phyloP scores from a whole-genome alignment of 2,329 filamentous ascomycete species.

The Fragosphaeria purpurea region DNA sequence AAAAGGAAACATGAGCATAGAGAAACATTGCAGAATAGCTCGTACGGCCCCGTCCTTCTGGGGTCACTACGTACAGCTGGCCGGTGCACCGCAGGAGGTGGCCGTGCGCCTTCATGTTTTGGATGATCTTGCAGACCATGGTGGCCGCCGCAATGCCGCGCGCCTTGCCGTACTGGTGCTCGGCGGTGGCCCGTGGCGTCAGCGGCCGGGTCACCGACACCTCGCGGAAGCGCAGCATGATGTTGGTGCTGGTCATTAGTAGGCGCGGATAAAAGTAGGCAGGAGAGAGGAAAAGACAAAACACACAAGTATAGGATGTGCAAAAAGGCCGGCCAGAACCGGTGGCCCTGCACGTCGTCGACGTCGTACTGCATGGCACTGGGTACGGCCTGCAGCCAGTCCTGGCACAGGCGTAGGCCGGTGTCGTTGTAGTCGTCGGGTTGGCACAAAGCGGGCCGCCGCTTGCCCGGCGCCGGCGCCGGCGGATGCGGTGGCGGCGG shows the following conservation, averaged over 20 bases:
- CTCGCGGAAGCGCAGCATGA: conserved; percentile 12
- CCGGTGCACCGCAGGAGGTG: conserved; percentile 10
- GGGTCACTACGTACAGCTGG: conserved; percentile 6
- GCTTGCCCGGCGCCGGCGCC: too few relatives aligned
- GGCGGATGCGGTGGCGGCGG: too few relatives aligned
- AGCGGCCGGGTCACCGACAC: conserved; percentile 7
- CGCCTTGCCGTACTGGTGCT: conserved; percentile 4
- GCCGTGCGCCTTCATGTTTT: conserved; percentile 9
- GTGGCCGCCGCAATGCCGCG: conserved; percentile 11
- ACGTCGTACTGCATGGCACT: conserved; percentile 4
- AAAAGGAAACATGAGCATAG: background rate
- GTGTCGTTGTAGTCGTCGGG: conserved; percentile 4
- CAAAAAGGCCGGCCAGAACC: conserved; percentile 8
- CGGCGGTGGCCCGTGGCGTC: conserved; percentile 1
- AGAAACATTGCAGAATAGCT: too few relatives aligned
- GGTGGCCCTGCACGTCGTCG: conserved; percentile 7
- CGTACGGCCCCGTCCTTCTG: too few relatives aligned
- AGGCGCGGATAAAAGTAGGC: too few relatives aligned
- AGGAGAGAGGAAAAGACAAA: too few relatives aligned
- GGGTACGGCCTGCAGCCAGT: conserved; percentile 1
- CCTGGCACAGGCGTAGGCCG: conserved; percentile 2
- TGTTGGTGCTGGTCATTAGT: conserved; percentile 4
- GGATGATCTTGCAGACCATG: conserved; percentile 11
- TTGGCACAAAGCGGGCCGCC: background rate
- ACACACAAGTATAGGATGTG: conserved; percentile 6